phyloP scores from a whole-genome alignment of 768 basidiomycete species.

The Multifurca ochricompacta region DNA sequence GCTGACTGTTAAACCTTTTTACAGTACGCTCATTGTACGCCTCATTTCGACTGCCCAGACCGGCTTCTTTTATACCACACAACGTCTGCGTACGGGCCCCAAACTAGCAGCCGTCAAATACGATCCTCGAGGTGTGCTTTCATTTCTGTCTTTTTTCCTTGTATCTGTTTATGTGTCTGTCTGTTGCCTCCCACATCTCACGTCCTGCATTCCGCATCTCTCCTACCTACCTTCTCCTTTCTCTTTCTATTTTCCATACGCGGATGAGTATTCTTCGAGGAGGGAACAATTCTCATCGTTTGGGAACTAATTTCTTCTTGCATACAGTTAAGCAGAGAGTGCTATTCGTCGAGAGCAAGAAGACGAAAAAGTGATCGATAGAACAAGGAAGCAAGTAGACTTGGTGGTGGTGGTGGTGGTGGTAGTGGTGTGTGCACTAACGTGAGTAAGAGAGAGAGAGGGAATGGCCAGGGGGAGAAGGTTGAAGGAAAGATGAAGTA shows the following conservation, averaged over 20 bases:
- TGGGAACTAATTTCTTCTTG: not conserved
- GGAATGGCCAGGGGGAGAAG: not conserved
- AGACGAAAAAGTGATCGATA: slow-evolving; percentile 44
- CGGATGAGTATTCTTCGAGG: too few relatives aligned
- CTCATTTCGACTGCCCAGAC: slow-evolving; percentile 89
- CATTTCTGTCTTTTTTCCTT: not conserved
- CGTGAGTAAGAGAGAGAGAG: too few relatives aligned
- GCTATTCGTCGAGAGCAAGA: slow-evolving; percentile 72
- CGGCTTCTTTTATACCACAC: slow-evolving; percentile 85
- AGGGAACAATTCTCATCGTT: too few relatives aligned
- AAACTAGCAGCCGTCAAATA: slow-evolving; percentile 87
- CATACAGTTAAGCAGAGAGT: slow-evolving; percentile 58
- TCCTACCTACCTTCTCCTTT: not conserved
- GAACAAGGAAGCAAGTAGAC: not conserved
- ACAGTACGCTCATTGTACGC: slow-evolving; percentile 76
- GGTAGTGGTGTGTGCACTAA: not conserved
- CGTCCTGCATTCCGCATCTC: not conserved
- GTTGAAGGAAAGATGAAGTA: not conserved
- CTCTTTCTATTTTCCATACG: not conserved
- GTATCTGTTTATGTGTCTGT: too few relatives aligned
- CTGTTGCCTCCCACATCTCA: too few relatives aligned
- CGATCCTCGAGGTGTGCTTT: slow-evolving; percentile 68
- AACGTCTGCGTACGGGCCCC: slow-evolving; percentile 65
- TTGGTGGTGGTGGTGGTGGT: not conserved
- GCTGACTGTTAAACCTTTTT: not conserved